These are phyloP conservation scores for Monilinia fructicola DNA, from an alignment of 2,329 filamentous ascomycete genomes.

Conservation along the genomic window DNA sequence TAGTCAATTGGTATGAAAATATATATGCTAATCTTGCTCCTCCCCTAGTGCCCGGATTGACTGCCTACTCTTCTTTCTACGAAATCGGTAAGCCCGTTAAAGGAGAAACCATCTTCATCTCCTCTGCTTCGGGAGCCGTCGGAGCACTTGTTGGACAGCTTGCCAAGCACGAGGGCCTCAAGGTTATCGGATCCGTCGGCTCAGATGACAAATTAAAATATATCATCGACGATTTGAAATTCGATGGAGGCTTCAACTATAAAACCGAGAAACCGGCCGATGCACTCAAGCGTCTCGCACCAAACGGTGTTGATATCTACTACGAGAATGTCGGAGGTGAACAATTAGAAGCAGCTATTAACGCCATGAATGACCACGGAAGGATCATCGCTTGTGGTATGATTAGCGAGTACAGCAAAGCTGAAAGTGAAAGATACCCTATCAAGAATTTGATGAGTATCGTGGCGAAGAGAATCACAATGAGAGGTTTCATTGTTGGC, in stretches of 20 bases:
- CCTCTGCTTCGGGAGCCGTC: conserved; percentile 71
- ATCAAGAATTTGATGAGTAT: conserved; percentile 61
- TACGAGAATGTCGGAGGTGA: conserved; percentile 80
- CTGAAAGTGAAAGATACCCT: conserved; percentile 53
- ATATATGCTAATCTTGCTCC: background rate
- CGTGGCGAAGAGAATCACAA: conserved; percentile 60
- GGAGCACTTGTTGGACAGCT: conserved; percentile 76
- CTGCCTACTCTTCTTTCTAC: conserved; percentile 72
- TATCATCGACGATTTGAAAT: conserved; percentile 70
- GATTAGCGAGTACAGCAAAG: conserved; percentile 67
- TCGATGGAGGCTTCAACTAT: conserved; percentile 78
- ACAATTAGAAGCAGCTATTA: conserved; percentile 67
- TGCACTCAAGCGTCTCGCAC: conserved; percentile 65
- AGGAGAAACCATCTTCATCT: conserved; percentile 77
- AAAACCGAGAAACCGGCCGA: conserved; percentile 68
- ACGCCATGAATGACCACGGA: conserved; percentile 61
- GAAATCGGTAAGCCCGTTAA: conserved; percentile 73
- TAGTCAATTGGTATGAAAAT: too few relatives aligned
- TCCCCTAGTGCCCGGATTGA: conserved; percentile 63
- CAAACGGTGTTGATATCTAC: conserved; percentile 75
- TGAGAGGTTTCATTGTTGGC: conserved; percentile 66
- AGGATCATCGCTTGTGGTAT: conserved; percentile 63
- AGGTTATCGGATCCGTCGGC: conserved; percentile 72
- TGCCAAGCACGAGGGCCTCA: conserved; percentile 73
- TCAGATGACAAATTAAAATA: conserved; percentile 74